Conservation (phyloP, 1,284 basidiomycete species). For the Puccinia polysora region DNA sequence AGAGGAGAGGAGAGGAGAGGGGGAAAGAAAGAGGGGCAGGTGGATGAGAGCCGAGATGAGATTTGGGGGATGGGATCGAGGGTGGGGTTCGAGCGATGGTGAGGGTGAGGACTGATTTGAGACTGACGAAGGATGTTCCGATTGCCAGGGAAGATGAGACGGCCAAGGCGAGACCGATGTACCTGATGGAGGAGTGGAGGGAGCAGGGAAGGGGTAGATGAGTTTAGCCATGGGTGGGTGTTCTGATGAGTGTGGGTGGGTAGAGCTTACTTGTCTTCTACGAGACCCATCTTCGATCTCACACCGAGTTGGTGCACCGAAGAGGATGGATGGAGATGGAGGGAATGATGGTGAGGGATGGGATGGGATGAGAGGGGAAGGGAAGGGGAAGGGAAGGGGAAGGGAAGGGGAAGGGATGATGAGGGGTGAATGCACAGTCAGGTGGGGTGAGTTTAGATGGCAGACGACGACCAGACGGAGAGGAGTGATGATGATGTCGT, state of each 20-base stretch:
- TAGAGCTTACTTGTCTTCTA: constrained; percentile 19
- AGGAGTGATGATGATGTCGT: too few species aligned
- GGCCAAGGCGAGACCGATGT: constrained; percentile 80
- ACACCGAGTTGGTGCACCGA: too few species aligned
- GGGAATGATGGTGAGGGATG: too few species aligned
- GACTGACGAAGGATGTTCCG: constrained; percentile 55
- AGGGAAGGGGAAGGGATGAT: too few species aligned
- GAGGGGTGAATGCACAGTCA: too few species aligned
- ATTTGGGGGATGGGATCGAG: not conserved
- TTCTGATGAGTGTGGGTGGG: too few species aligned
- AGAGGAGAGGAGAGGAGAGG: constrained; percentile 10
- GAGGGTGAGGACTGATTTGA: not conserved
- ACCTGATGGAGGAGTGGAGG: constrained; percentile 58
- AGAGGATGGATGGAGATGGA: too few species aligned
- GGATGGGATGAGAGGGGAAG: too few species aligned
- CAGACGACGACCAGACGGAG: too few species aligned
- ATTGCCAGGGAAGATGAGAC: constrained; percentile 76
- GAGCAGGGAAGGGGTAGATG: not conserved
- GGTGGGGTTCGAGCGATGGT: constrained; percentile 3
- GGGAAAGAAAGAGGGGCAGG: not conserved
- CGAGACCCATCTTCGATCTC: constrained; percentile 19
- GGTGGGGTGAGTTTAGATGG: too few species aligned
- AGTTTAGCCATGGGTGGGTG: not conserved
- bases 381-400: too few species aligned
- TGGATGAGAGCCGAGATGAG: constrained; percentile 33